Conservation (phyloP, 2,329 filamentous ascomycete genomes). For the Lachnellula cervina region DNA sequence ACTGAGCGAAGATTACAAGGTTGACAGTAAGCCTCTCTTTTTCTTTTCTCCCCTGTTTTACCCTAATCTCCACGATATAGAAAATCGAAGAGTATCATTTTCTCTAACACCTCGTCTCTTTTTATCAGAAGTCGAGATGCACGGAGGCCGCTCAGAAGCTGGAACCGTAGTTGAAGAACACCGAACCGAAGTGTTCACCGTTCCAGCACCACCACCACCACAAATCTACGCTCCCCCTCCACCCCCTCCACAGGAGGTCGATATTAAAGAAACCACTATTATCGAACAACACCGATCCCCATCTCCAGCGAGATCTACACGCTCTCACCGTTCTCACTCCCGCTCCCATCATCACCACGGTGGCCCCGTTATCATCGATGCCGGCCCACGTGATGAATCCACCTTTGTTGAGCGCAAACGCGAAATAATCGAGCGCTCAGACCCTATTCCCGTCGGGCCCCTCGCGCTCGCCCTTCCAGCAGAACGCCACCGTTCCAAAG, state of each 20-base stretch:
- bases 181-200: constrained; percentile 38
- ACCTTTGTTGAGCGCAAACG: constrained; percentile 19
- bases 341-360: constrained; percentile 26
- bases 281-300: constrained; percentile 27
- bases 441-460: constrained; percentile 34
- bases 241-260: constrained; percentile 33
- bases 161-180: constrained; percentile 47
- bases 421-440: constrained; percentile 25
- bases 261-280: constrained; percentile 41
- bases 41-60: constrained; percentile 3
- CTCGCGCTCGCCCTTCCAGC: constrained; percentile 39
- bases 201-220: constrained; percentile 23
- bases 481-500: constrained; percentile 29
- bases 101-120: constrained; percentile 25
- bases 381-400: constrained; percentile 27
- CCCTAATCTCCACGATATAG: constrained; percentile 11
- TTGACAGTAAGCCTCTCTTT: constrained; percentile 39
- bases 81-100: constrained; percentile 9
- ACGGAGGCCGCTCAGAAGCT: constrained; percentile 42
- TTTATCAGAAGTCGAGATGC: constrained; percentile 25
- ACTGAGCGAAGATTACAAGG: constrained; percentile 72
- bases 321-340: constrained; percentile 2
- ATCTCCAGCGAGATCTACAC: constrained; percentile 14
- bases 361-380: constrained; percentile 40
- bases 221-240: constrained; percentile 14